Evolutionary conservation across 2,329 filamentous ascomycete genomes (phyloP), one percentile per base, ranked within the genome.

Genomic region (Botrytis fragariae): DNA sequence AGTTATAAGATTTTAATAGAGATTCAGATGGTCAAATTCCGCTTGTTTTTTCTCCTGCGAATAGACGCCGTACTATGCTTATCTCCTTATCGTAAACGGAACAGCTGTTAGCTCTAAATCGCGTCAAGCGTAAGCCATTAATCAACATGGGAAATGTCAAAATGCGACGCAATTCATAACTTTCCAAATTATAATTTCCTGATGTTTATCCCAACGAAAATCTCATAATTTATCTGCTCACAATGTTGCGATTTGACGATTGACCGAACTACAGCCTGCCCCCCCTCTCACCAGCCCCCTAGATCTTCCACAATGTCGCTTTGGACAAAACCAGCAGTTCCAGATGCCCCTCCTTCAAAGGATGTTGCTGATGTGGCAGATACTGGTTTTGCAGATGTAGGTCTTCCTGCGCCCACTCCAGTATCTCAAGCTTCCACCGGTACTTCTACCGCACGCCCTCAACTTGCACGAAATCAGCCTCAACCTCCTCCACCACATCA

Each of bases 281-380:
- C 22, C 20, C 20, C 32, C 45, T 39, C 8, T 57, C 32, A 4
- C 7, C 16, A 37, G 35, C 67, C 4, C 9, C 29, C 9, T n/a
- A 57, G 3, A 37, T 9, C 37, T 32, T 37, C 63, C 72, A 64
- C 54, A 42, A 81, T 81, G 79, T 79, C 77, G 60, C 73, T 80
- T 59, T 81, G 79, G 79, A 74, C 79, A 18, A 76, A 71, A 45
- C 75, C 73, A 44, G 57, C 75, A 6, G 57, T 77, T 62, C 63
- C 65, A 29, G 73, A 75, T 42, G 32, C 74, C 7, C 42, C 74
- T 20, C 42, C 73, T 22, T 54, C 75, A 42, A 78, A 75, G 73
- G 78, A 78, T 68, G 68, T 75, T 25, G 74, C 79, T 63, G 84
- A 86, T 77, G 81, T 84, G 16, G 81, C 82, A 74, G 84, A 86